Evolutionary conservation across 129 eudicot species (phyloP).

Genomic region (Sambucus nigra): DNA sequence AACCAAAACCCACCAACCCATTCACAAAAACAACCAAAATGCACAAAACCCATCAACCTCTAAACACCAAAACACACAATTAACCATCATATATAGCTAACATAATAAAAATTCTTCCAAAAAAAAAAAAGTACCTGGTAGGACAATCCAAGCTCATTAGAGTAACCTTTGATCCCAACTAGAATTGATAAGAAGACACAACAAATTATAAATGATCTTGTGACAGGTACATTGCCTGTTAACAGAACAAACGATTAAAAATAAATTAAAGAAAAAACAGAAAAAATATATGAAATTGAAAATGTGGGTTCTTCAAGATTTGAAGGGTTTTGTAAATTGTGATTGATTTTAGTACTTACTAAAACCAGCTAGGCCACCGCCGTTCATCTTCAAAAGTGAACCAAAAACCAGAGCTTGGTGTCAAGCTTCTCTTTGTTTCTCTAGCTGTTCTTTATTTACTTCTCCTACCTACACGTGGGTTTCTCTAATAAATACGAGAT

Average conservation of each 20-base stretch:
- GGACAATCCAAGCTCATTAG: conserved; percentile 61
- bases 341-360: conserved; percentile 32
- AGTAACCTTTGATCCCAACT: conserved; percentile 84
- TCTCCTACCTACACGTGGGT: not conserved
- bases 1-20: no score
- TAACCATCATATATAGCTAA: not conserved
- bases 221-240: conserved; percentile 21
- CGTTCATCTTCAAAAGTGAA: conserved; percentile 60
- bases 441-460: not conserved
- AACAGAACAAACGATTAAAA: conserved; percentile 7
- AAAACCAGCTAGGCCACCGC: conserved; percentile 99
- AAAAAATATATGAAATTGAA: not conserved
- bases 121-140: conserved; percentile 64
- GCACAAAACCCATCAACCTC: not conserved
- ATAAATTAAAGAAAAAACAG: not conserved
- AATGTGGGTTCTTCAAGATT: not conserved
- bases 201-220: conserved; percentile 60
- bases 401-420: conserved; percentile 31
- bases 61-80: not conserved
- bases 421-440: not conserved
- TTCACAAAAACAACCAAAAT: no score
- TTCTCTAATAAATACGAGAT: no score
- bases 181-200: conserved; percentile 65
- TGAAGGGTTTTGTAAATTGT: no score
- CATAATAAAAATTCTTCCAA: not conserved